Conservation (phyloP, 1,284 basidiomycete genomes). For the Chalciporus sp. region DNA sequence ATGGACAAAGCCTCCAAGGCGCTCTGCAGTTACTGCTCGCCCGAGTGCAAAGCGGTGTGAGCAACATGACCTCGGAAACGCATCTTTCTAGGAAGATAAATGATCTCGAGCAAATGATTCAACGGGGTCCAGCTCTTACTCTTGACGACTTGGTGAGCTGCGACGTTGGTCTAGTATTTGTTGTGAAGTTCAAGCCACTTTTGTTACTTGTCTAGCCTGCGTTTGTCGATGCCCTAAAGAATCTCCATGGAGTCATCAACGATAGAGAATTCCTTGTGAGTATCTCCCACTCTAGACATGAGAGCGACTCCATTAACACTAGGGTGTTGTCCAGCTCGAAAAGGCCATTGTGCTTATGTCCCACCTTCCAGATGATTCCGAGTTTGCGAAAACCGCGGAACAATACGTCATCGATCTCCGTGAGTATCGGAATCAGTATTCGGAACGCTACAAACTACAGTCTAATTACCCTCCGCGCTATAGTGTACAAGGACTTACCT, state of each 20-base stretch:
- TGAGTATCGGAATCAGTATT: conserved; percentile 38
- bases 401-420: conserved; percentile 50
- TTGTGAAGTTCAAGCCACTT: not conserved
- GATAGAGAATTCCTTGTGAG: conserved; percentile 59
- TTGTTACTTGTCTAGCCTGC: conserved; percentile 44
- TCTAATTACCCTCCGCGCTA: not conserved
- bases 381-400: conserved; percentile 44
- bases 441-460: no score
- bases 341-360: conserved; percentile 57
- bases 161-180: not conserved
- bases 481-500: conserved; percentile 63
- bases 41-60: conserved; percentile 10
- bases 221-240: conserved; percentile 49
- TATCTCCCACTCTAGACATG: not conserved
- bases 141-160: conserved; percentile 23
- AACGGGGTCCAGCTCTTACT: conserved; percentile 24
- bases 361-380: conserved; percentile 39
- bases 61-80: not conserved
- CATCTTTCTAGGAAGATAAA: conserved; percentile 7
- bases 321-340: conserved; percentile 48
- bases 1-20: conserved; percentile 1
- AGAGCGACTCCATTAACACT: conserved; percentile 6
- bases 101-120: conserved; percentile 26
- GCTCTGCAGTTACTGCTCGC: conserved; percentile 19
- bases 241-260: conserved; percentile 51